Evolutionary conservation across 2,329 filamentous ascomycete genomes (phyloP), one percentile per base, ranked within the genome.

Genomic region (Stemphylium vesicarium): DNA sequence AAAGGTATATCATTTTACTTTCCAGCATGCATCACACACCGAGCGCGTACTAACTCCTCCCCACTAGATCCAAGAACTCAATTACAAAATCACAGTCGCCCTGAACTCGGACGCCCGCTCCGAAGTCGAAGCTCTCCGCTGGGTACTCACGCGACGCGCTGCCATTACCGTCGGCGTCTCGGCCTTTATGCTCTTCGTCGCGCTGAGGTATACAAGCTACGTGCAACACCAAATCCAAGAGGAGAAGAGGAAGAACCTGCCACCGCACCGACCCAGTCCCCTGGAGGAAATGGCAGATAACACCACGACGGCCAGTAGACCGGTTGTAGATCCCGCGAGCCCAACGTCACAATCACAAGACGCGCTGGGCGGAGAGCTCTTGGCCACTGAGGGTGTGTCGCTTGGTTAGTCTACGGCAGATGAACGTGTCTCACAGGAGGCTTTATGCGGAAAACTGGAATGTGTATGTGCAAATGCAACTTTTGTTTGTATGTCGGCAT

Each of bases 21-120:
- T n/a, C 22, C 8, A 2, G 41, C 22, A 6, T 10, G 4, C n/a
- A n/a, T n/a, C n/a, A n/a, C n/a, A 20, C 26, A 18, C n/a, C 9
- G 1, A 5, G 16, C 7, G 10, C 16, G 35, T 16, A 20, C 49
- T 48, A 18, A 50, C 32, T 11, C 16, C n/a, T 4, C 24, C 31
- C 31, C 8, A 8, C 1, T 68, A 91, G 83, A 93, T 96, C 59
- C 93, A 97, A 81, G 90, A 96, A 79, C 84, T 98, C 64, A 96
- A 94, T 77, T 96, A 98, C 78, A 95, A 96, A 74, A 98, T 99
- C 75, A 96, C 91, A 18, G 92, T 96, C 29, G 84, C 86, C 36
- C 83, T 99, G 38, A 96, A 92, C 74, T 95, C 91, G 59, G 95
- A 98, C 75, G 87, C 90, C 42, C 93, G 94, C 73, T 94, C 90